Evolutionary conservation across 1,139 yeast species (phyloP).

Genomic region (Kodamaea derodonti): DNA sequence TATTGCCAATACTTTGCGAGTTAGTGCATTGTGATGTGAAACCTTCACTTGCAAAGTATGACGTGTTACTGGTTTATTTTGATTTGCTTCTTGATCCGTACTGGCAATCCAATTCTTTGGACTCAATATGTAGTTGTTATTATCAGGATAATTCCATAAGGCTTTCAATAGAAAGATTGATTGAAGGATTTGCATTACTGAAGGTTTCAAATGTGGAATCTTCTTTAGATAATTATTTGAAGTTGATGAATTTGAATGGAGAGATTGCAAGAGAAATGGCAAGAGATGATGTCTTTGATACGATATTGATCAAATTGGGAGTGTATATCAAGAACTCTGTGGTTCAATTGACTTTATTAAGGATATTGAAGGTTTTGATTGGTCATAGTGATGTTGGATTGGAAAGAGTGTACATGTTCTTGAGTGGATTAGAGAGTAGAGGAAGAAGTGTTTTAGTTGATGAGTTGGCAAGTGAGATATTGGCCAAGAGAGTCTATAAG

Average conservation of each 20-base stretch:
- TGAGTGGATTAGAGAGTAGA: conserved; percentile 20
- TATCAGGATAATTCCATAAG: conserved; percentile 25
- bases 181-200: conserved; percentile 37
- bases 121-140: conserved; percentile 47
- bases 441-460: conserved; percentile 34
- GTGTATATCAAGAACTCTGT: conserved; percentile 32
- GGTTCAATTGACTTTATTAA: conserved; percentile 32
- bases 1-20: conserved; percentile 62
- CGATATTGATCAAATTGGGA: conserved; percentile 27
- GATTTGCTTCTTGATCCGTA: conserved; percentile 54
- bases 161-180: conserved; percentile 24
- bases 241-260: conserved; percentile 24
- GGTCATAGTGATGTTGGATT: conserved; percentile 3
- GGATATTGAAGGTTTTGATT: conserved; percentile 27
- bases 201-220: conserved; percentile 42
- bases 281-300: conserved; percentile 24
- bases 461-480: conserved; percentile 32
- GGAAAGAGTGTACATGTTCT: conserved; percentile 8
- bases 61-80: conserved; percentile 45
- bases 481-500: no score
- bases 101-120: conserved; percentile 70
- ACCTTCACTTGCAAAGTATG: conserved; percentile 31
- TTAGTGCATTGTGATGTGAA: conserved; percentile 52
- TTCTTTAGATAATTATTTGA: conserved; percentile 36
- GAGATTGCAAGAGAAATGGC: conserved; percentile 23